phyloP scores from a whole-genome alignment of 169 alveolate genomes.

The Eimeria falciformis region DNA sequence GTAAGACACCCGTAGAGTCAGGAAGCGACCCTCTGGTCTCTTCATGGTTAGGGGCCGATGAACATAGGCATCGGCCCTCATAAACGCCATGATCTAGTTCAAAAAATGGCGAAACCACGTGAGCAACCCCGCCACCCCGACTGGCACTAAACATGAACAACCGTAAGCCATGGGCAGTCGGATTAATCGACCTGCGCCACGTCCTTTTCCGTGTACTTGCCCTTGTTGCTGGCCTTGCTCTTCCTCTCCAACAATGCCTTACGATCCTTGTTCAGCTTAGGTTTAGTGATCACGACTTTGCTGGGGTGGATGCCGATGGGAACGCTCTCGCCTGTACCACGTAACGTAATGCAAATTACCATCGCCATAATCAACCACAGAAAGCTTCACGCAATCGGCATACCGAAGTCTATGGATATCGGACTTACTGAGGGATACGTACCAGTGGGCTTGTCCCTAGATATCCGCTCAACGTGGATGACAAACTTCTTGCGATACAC shows the following conservation, averaged over 20 bases:
- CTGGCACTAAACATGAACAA: too few relatives aligned
- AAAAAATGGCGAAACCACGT: too few relatives aligned
- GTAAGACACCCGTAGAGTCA: too few relatives aligned
- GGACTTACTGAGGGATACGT: too few relatives aligned
- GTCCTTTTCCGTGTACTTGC: slow-evolving; percentile 79
- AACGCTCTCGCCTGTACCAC: slow-evolving; percentile 88
- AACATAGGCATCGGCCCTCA: too few relatives aligned
- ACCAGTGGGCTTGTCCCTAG: slow-evolving; percentile 97
- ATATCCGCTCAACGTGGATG: slow-evolving; percentile 97
- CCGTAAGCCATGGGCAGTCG: too few relatives aligned
- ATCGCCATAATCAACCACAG: background rate
- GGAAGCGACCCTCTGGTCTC: too few relatives aligned
- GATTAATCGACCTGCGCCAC: slow-evolving; percentile 57
- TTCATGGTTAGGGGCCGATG: too few relatives aligned
- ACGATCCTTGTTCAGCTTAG: slow-evolving; percentile 89
- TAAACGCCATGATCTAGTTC: too few relatives aligned
- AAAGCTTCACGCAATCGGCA: too few relatives aligned
- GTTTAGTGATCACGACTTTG: slow-evolving; percentile 96
- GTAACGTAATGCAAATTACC: background rate
- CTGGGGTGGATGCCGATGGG: slow-evolving; percentile 97
- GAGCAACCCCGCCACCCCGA: too few relatives aligned
- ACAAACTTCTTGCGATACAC: slow-evolving; percentile 98
- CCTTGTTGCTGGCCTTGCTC: slow-evolving; percentile 73
- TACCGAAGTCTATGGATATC: background rate
- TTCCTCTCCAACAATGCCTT: slow-evolving; percentile 82